Percentiles rank a stretch among this genome's conserved stretches.
Evolutionary conservation across 352 stramenopile species (phyloP).

Genomic region (Thraustochytrium striatum): DNA sequence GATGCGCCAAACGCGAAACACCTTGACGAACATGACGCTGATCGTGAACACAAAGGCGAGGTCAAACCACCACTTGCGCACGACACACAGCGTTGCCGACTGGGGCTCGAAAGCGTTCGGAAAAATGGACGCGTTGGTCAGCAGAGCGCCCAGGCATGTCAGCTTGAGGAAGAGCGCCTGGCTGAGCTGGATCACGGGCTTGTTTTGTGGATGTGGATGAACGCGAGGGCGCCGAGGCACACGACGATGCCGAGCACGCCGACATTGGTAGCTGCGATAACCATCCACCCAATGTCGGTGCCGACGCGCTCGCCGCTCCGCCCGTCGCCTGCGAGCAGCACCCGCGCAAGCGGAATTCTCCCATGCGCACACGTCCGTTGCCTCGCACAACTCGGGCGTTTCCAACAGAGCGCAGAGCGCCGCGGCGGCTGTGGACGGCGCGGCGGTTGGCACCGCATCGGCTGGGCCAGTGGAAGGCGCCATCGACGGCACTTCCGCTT

Average conservation of each 20-base stretch:
- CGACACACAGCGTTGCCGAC: constrained; percentile 14
- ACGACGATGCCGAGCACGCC: constrained; percentile 45
- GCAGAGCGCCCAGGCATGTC: constrained; percentile 21
- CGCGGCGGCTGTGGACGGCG: background rate
- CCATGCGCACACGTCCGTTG: background rate
- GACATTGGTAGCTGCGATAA: constrained; percentile 32
- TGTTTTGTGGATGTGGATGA: constrained; percentile 42
- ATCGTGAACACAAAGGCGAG: constrained; percentile 42
- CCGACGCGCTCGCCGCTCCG: background rate
- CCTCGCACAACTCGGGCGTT: background rate
- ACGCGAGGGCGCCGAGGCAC: constrained; percentile 4
- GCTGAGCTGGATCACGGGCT: constrained; percentile 48
- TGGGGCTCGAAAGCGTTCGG: constrained; percentile 46
- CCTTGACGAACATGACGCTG: constrained; percentile 34
- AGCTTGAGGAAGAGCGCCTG: constrained; percentile 47
- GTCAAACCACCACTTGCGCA: constrained; percentile 48
- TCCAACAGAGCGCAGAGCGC: background rate
- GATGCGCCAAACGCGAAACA: constrained; percentile 44
- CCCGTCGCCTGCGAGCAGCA: background rate
- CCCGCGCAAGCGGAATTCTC: background rate
- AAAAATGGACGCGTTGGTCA: constrained; percentile 43
- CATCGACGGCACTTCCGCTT: background rate
- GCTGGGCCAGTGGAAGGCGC: background rate
- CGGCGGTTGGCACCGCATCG: background rate
- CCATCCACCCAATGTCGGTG: constrained; percentile 29